These are phyloP conservation scores for Volvox carteri DNA, from an alignment of 163 green algal species.

Conservation along the genomic window DNA sequence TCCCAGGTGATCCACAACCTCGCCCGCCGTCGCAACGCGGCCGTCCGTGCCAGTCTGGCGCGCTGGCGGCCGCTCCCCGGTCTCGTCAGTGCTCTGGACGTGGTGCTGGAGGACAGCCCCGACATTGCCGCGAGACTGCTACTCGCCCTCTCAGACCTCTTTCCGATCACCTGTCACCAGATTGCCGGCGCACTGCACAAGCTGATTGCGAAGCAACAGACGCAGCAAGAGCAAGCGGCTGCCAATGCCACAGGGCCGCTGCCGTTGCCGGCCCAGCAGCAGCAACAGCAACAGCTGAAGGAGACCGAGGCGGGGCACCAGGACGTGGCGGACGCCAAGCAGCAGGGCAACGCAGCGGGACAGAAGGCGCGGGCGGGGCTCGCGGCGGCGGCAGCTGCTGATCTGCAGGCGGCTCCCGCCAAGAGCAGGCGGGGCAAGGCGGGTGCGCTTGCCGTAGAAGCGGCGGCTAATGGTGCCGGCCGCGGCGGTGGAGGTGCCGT, in stretches of 20 bases:
- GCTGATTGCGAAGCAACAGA: conserved; percentile 39
- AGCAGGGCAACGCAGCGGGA: background rate
- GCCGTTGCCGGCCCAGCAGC: background rate
- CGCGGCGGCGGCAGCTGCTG: background rate
- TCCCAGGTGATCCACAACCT: conserved; percentile 53
- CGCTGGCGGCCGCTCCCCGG: conserved; percentile 50
- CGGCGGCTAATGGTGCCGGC: background rate
- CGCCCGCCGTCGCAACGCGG: conserved; percentile 37
- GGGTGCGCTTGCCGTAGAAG: background rate
- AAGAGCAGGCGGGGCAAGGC: conserved; percentile 9
- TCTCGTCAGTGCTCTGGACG: conserved; percentile 32
- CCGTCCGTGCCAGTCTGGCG: conserved; percentile 15
- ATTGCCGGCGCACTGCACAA: conserved; percentile 38
- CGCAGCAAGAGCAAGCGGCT: background rate
- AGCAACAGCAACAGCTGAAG: conserved; percentile 17
- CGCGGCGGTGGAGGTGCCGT: background rate
- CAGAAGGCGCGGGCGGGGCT: background rate
- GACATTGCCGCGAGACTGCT: conserved; percentile 51
- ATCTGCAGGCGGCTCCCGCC: background rate
- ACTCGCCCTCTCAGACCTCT: conserved; percentile 21
- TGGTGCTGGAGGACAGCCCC: conserved; percentile 48
- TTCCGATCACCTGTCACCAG: conserved; percentile 34
- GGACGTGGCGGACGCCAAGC: background rate
- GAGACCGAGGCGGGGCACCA: background rate
- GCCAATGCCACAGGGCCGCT: background rate